Base-by-base conservation (phyloP, 441 rosid species). In the Bruguiera hainesii region DNA sequence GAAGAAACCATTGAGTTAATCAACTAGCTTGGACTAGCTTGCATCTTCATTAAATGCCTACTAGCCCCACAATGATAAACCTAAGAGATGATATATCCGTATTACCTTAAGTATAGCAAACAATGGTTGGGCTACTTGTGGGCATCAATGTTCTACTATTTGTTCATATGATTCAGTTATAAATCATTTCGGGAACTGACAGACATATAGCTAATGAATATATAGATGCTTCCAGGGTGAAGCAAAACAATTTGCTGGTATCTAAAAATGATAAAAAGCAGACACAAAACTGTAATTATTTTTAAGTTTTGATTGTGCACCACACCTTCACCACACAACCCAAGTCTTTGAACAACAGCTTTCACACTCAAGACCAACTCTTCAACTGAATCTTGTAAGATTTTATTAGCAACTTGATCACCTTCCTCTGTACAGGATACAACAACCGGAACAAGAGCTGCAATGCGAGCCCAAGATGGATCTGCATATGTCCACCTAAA, bases 381-480 rank as follows among this genome's bases (percentile, higher is more conserved):
- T 69, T 82, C 79, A 56, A 83, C 91, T 7, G 89, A 80, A 62
- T 82, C 84, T 58, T 73, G 82, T 76, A 89, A 76, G 68, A 87
- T 89, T 31, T 73, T 76, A 71, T 81, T 82, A 6, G 95, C 89
- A 29, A 87, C 86, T 68, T 76, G 80, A 72, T 89, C 95, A 51
- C 91, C 87, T 62, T 84, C 84, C 78, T 85, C 95, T 26, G 95
- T 91, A 79, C 91, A 89, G 28, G 85, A 79, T 61, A 89, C 90
- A 29, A 89, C 86, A 19, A 81, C 77, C 11, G 95, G 95, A 74
- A 87, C 90, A 71, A 88, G 90, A 16, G 87, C 87, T 7, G 90
- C 89, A 65, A 88, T 82, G 56, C 90, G 89, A 73, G 93, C 93
- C 89, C 93, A 88, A 19, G 90, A 88, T 68, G 87, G 86, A 80